Conservation (phyloP, 1,284 basidiomycete species). For the Trametes versicolor region DNA sequence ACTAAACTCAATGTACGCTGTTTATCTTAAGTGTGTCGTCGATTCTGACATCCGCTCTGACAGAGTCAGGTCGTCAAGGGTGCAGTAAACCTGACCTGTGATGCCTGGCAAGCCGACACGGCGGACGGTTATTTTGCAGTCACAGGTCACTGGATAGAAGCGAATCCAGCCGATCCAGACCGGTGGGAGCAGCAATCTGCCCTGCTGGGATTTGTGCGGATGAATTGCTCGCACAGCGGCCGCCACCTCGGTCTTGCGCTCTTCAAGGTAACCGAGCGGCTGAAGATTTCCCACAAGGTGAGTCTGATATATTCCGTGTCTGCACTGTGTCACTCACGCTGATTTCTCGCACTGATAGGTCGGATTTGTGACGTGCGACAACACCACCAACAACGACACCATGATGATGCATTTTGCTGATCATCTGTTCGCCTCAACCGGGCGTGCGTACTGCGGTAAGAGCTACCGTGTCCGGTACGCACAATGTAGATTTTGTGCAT, state of each 20-base stretch:
- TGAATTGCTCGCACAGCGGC: neutral
- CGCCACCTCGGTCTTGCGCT: neutral
- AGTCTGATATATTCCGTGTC: too few relatives aligned
- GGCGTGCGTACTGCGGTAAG: neutral
- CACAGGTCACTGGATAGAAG: slow-evolving; percentile 50
- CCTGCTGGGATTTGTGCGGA: neutral
- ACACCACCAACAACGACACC: slow-evolving; percentile 2
- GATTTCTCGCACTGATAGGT: too few relatives aligned
- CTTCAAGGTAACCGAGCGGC: neutral
- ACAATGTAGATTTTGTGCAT: neutral
- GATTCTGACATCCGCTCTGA: neutral
- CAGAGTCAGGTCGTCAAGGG: neutral
- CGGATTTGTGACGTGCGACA: neutral
- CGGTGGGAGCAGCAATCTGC: neutral
- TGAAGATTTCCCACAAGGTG: neutral
- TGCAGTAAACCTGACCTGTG: slow-evolving; percentile 46
- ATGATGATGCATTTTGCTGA: neutral
- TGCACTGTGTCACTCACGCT: too few relatives aligned
- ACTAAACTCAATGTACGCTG: neutral
- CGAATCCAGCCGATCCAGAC: slow-evolving; percentile 9
- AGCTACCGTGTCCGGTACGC: neutral
- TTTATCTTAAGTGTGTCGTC: neutral
- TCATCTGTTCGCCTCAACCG: neutral
- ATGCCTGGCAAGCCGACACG: slow-evolving; percentile 52
- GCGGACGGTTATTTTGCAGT: slow-evolving; percentile 49